Evolutionary conservation across 2,329 filamentous ascomycete species (phyloP).

Genomic region (Fusarium lateritium): DNA sequence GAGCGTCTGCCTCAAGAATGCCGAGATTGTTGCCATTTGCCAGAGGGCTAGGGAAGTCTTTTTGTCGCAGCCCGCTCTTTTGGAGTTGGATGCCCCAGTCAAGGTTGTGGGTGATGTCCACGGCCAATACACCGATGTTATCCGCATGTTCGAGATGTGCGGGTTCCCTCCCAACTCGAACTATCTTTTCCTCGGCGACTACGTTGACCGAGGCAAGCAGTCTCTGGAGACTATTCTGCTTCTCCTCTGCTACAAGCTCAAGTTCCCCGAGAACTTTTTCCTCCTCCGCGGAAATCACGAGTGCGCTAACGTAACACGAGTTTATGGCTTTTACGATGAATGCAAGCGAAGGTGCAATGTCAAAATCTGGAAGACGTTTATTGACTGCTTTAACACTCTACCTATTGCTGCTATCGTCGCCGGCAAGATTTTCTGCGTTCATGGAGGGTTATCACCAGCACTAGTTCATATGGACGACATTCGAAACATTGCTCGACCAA

Average conservation of each 20-base stretch:
- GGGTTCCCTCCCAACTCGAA: conserved; percentile 99
- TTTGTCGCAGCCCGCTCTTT: conserved; percentile 88
- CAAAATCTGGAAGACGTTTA: conserved; percentile 99
- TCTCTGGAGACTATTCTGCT: conserved; percentile 98
- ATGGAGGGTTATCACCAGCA: conserved; percentile 93
- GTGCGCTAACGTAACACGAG: conserved; percentile 98
- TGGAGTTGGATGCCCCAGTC: conserved; percentile 94
- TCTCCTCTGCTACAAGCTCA: conserved; percentile 98
- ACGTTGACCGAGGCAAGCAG: conserved; percentile 99
- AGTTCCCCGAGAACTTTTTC: conserved; percentile 99
- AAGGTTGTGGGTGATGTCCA: conserved; percentile 99
- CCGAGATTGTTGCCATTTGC: conserved; percentile 95
- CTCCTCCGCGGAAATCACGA: conserved; percentile 98
- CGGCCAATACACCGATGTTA: conserved; percentile 97
- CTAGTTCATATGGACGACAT: conserved; percentile 99
- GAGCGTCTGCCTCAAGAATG: conserved; percentile 96
- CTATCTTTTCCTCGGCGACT: conserved; percentile 99
- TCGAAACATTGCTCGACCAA: conserved; percentile 93
- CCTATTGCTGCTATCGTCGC: conserved; percentile 99
- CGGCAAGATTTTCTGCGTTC: conserved; percentile 99
- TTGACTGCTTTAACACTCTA: conserved; percentile 99
- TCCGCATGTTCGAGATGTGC: conserved; percentile 97
- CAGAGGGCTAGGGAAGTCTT: conserved; percentile 90
- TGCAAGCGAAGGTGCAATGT: conserved; percentile 99
- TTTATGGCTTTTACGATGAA: conserved; percentile 99